phyloP scores from a whole-genome alignment of 305 asterid species.

The Striga hermonthica region DNA sequence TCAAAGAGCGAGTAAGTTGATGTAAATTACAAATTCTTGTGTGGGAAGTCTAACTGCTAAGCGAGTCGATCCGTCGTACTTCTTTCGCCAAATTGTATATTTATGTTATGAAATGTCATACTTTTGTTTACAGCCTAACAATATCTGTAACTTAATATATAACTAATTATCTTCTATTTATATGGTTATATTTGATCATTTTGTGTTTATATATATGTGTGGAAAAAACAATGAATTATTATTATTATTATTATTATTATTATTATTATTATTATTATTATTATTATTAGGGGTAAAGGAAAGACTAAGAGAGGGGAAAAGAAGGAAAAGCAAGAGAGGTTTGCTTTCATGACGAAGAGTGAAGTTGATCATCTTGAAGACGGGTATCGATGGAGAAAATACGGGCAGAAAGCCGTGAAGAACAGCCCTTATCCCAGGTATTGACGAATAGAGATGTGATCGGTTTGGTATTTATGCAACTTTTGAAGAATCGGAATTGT shows the following conservation, averaged over 20 bases:
- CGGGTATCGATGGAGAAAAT: slow-evolving; percentile 94
- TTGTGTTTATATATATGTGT: neutral
- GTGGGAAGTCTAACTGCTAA: too few species aligned
- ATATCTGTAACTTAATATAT: too few species aligned
- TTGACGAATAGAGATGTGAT: too few species aligned
- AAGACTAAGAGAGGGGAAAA: slow-evolving; percentile 65
- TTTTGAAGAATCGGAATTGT: too few species aligned
- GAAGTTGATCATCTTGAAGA: slow-evolving; percentile 90
- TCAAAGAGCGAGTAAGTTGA: slow-evolving; percentile 47
- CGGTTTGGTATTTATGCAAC: too few species aligned
- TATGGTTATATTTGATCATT: neutral
- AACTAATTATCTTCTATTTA: neutral
- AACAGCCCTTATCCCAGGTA: slow-evolving; percentile 91
- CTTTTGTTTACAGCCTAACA: too few species aligned
- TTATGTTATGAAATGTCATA: too few species aligned
- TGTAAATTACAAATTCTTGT: neutral
- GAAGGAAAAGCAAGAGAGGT: slow-evolving; percentile 58
- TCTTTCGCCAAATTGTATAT: too few species aligned
- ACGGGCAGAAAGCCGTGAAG: slow-evolving; percentile 91
- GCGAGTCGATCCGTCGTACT: too few species aligned
- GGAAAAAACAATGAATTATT: neutral
- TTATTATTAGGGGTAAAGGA: slow-evolving; percentile 40
- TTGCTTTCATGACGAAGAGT: slow-evolving; percentile 88
- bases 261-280: neutral
- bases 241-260: slow-evolving; percentile 12